A percentile compares a stretch with the other conserved stretches of the same genome.
Evolutionary conservation across 257 asterid genomes (phyloP).

Genomic region (Echites panduratus): DNA sequence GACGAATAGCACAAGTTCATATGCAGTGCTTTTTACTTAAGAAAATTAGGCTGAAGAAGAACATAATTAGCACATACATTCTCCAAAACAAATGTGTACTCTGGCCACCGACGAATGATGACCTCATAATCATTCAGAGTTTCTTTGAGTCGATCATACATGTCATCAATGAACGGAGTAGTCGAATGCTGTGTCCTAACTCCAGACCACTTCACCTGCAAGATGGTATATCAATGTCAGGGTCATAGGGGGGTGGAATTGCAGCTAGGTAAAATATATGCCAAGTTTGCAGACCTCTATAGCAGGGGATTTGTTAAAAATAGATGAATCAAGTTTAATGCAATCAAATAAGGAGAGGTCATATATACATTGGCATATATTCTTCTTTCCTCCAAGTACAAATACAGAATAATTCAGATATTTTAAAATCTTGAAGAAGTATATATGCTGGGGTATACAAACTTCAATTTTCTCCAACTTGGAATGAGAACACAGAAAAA

Average conservation of each 20-base stretch:
- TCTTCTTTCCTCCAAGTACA: not conserved
- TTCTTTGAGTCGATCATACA: constrained; percentile 44
- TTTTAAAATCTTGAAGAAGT: not conserved
- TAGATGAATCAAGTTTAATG: not conserved
- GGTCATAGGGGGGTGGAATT: not conserved
- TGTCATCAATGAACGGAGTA: constrained; percentile 48
- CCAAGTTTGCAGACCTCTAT: not conserved
- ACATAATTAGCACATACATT: constrained; percentile 27
- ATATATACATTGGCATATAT: not conserved
- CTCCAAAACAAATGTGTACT: constrained; percentile 43
- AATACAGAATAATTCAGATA: not conserved
- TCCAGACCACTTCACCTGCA: constrained; percentile 52
- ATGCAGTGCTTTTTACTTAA: not conserved
- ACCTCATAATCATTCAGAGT: constrained; percentile 44
- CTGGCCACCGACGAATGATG: constrained; percentile 55
- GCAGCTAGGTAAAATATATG: not conserved
- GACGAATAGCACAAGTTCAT: not conserved
- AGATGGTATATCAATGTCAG: not conserved
- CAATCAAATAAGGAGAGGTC: not conserved
- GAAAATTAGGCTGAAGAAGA: not conserved
- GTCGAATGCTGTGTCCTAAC: constrained; percentile 46
- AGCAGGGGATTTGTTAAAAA: not conserved
- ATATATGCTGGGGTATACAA: not conserved
- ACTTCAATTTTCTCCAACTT: not conserved
- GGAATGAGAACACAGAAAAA: not conserved